phyloP scores from a whole-genome alignment of 441 rosid genomes.

The Populus trichocarpa region DNA sequence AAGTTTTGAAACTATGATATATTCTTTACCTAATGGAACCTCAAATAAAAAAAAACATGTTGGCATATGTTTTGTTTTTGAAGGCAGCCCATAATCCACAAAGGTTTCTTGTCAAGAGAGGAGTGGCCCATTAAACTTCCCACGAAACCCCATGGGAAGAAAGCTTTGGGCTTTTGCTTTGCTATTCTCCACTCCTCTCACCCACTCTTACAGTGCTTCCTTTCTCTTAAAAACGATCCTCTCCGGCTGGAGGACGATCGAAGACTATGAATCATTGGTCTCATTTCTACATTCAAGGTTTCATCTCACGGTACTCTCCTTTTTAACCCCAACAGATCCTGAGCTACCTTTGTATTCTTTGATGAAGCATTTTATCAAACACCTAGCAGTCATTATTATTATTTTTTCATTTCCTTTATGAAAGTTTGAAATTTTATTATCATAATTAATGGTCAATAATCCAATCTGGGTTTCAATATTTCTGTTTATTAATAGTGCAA shows the following conservation, averaged over 20 bases:
- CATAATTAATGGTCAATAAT: neutral
- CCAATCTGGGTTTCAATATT: too few species aligned
- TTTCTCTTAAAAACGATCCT: neutral
- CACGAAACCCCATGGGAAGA: neutral
- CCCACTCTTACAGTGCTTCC: neutral
- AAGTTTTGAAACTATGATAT: too few species aligned
- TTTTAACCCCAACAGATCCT: neutral
- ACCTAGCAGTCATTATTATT: neutral
- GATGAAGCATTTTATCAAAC: neutral
- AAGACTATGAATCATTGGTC: neutral
- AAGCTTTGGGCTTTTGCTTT: neutral
- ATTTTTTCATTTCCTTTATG: neutral
- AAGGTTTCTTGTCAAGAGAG: too few species aligned
- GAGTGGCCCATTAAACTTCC: neutral
- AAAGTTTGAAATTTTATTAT: neutral
- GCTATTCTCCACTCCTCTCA: neutral
- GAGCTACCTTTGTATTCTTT: neutral
- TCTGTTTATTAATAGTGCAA: too few species aligned
- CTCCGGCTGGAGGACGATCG: neutral
- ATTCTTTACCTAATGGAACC: too few species aligned
- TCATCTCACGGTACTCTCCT: neutral
- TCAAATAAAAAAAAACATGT: too few species aligned
- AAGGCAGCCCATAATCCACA: too few species aligned
- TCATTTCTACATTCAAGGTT: neutral
- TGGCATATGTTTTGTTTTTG: too few species aligned